Conservation (phyloP, 2,329 filamentous ascomycete genomes). For the Ophiostoma novo-ulmi region DNA sequence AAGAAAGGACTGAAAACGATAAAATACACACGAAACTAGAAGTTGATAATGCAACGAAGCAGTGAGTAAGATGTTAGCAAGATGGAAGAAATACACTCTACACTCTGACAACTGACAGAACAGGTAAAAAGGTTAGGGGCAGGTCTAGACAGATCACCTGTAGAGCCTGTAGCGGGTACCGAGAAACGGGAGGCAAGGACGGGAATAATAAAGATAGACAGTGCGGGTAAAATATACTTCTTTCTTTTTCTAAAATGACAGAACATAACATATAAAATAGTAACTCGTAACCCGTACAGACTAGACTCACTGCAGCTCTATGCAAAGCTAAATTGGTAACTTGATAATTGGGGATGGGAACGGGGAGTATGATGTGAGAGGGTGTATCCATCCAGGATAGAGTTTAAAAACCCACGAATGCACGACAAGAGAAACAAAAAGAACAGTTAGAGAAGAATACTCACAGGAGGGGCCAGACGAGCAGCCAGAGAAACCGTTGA, state of each 20-base stretch:
- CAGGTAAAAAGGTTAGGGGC: neutral
- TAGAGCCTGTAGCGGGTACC: neutral
- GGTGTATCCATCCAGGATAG: conserved; percentile 12
- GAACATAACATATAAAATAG: no score
- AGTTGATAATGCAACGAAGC: neutral
- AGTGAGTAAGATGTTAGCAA: neutral
- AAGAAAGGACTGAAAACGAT: neutral
- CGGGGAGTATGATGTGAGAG: conserved; percentile 20
- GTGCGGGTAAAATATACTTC: neutral
- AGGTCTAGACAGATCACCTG: neutral
- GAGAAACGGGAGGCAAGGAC: conserved; percentile 25
- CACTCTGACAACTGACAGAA: neutral
- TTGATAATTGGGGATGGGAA: neutral
- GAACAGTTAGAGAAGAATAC: neutral
- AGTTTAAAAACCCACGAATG: neutral
- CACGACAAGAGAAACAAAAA: conserved; percentile 11
- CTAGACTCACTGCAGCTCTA: conserved; percentile 11
- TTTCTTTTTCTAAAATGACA: no score
- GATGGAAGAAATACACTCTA: neutral
- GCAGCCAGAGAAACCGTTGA: conserved; percentile 23
- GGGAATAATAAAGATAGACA: conserved; percentile 15
- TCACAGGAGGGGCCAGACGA: neutral
- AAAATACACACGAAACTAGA: neutral
- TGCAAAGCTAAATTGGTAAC: conserved; percentile 18
- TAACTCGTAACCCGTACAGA: neutral